Percentiles rank a stretch among this genome's conserved stretches.
These are phyloP conservation scores for Citrus sinensis DNA, from an alignment of 345 rosid species.

Conservation along the genomic window DVS_A1.0 CM039161.1:4678501-4679000, in stretches of 20 bases:
- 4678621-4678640: neutral
- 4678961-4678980: constrained; percentile 1
- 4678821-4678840: neutral
- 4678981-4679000: neutral
- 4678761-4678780: too few relatives aligned
- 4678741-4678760: too few relatives aligned
- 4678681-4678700: neutral
- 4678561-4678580: constrained; percentile 8
- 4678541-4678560: constrained; percentile 38
- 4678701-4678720: neutral
- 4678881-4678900: neutral
- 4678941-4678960: neutral
- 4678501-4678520: constrained; percentile 88
- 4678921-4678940: neutral
- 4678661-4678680: neutral
- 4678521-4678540: constrained; percentile 77
- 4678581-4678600: neutral
- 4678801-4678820: neutral
- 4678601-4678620: neutral
- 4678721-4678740: neutral
- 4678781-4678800: neutral
- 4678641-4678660: neutral
- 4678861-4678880: neutral
- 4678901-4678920: neutral
- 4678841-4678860: neutral